phyloP scores from a whole-genome alignment of 2,329 filamentous ascomycete species.

The Xylaria sp. region DNA sequence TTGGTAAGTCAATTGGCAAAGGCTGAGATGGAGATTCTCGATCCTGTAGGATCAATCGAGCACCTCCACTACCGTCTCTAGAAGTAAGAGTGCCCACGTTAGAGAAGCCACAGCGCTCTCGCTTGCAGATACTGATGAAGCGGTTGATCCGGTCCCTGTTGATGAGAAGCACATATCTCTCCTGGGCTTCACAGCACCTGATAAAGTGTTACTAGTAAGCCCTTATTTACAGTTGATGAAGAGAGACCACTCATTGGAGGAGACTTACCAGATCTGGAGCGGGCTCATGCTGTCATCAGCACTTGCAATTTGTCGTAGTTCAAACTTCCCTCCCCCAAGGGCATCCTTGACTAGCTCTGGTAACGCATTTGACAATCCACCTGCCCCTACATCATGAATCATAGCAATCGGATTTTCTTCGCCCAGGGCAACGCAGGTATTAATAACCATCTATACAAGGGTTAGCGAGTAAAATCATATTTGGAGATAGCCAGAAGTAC shows the following conservation, averaged over 20 bases:
- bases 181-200: slow-evolving; percentile 86
- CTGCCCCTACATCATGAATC: slow-evolving; percentile 97
- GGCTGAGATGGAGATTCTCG: slow-evolving; percentile 44
- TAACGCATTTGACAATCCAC: slow-evolving; percentile 80
- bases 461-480: neutral
- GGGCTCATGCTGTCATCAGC: slow-evolving; percentile 93
- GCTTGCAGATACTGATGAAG: slow-evolving; percentile 74
- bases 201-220: slow-evolving; percentile 14
- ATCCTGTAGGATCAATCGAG: slow-evolving; percentile 74
- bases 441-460: slow-evolving; percentile 80
- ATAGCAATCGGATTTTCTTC: slow-evolving; percentile 90
- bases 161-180: slow-evolving; percentile 92
- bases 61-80: slow-evolving; percentile 69
- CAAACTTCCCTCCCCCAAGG: slow-evolving; percentile 88
- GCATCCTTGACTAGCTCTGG: slow-evolving; percentile 82
- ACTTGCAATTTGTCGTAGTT: slow-evolving; percentile 92
- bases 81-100: slow-evolving; percentile 83
- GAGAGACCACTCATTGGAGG: neutral
- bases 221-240: neutral
- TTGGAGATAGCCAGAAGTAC: neutral
- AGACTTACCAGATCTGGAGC: slow-evolving; percentile 82
- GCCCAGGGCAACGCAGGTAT: slow-evolving; percentile 88
- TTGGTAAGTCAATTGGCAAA: slow-evolving; percentile 48
- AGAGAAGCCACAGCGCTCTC: slow-evolving; percentile 93
- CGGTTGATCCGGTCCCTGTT: slow-evolving; percentile 82